Percentiles rank a stretch among this genome's conserved stretches.
Evolutionary conservation across 305 asterid species (phyloP).

Genomic region (Andrographis paniculata): DNA sequence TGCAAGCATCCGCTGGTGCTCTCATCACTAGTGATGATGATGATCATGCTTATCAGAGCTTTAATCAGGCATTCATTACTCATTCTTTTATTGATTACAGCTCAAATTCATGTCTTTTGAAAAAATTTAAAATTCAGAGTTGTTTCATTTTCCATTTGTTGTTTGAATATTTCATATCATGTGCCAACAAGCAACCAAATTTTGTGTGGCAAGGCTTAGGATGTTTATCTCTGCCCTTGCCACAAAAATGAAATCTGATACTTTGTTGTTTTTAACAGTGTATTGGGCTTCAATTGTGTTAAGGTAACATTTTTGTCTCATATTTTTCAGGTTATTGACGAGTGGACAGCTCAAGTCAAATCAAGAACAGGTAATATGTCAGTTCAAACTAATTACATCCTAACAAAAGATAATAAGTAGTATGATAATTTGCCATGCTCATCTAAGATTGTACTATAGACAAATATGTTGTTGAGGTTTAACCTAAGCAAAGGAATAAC

Average conservation of each 20-base stretch:
- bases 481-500: too few relatives aligned
- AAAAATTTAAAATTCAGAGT: neutral
- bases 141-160: slow-evolving; percentile 46
- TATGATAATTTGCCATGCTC: too few relatives aligned
- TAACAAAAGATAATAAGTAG: too few relatives aligned
- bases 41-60: slow-evolving; percentile 54
- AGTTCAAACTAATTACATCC: too few relatives aligned
- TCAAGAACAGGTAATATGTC: slow-evolving; percentile 48
- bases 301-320: slow-evolving; percentile 14
- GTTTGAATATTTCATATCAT: slow-evolving; percentile 33
- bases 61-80: slow-evolving; percentile 52
- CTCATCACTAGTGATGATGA: slow-evolving; percentile 47
- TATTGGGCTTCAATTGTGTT: neutral
- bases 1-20: slow-evolving; percentile 62
- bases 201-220: slow-evolving; percentile 24
- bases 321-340: slow-evolving; percentile 69
- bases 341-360: slow-evolving; percentile 75
- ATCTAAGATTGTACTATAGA: too few relatives aligned
- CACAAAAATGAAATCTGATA: slow-evolving; percentile 14
- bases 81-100: neutral
- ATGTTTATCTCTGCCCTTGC: slow-evolving; percentile 21
- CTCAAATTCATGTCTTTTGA: neutral
- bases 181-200: slow-evolving; percentile 65
- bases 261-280: neutral
- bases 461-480: too few relatives aligned